phyloP scores from a whole-genome alignment of 2,329 filamentous ascomycete genomes.

The Cadophora sp. region DNA sequence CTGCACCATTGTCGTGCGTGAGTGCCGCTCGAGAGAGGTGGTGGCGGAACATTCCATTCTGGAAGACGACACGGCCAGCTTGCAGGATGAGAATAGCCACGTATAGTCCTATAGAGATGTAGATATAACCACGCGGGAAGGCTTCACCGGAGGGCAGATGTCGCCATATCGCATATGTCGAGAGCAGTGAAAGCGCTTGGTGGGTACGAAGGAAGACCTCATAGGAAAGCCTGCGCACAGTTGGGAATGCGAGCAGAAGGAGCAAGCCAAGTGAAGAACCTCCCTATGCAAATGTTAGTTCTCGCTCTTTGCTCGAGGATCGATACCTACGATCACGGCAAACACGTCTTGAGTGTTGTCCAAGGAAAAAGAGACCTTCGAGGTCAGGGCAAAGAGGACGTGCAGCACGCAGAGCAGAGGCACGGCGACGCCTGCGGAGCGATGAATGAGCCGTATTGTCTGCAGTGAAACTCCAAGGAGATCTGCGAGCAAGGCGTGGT shows the following conservation, averaged over 20 bases:
- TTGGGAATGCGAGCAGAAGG: slow-evolving; percentile 25
- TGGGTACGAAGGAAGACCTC: slow-evolving; percentile 31
- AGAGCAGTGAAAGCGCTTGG: slow-evolving; percentile 26
- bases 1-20: slow-evolving; percentile 17
- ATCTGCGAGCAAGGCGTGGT: slow-evolving; percentile 38
- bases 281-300: slow-evolving; percentile 30
- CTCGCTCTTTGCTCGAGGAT: slow-evolving; percentile 2
- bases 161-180: slow-evolving; percentile 27
- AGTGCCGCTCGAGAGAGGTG: slow-evolving; percentile 11
- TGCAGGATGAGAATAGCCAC: slow-evolving; percentile 19
- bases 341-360: slow-evolving; percentile 26
- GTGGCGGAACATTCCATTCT: slow-evolving; percentile 27
- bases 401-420: slow-evolving; percentile 32
- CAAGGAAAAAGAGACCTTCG: slow-evolving; percentile 13
- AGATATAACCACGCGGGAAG: slow-evolving; percentile 32
- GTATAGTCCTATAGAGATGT: slow-evolving; percentile 26
- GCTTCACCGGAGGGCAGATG: slow-evolving; percentile 25
- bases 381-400: slow-evolving; percentile 24
- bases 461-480: slow-evolving; percentile 16
- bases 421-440: slow-evolving; percentile 1
- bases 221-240: slow-evolving; percentile 30
- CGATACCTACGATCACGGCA: slow-evolving; percentile 28
- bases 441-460: slow-evolving; percentile 9
- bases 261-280: slow-evolving; percentile 30
- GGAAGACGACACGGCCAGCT: slow-evolving; percentile 25